These are phyloP conservation scores for Ogataea glucozyma DNA, from an alignment of 805 yeast species.

Conservation along the genomic window DNA sequence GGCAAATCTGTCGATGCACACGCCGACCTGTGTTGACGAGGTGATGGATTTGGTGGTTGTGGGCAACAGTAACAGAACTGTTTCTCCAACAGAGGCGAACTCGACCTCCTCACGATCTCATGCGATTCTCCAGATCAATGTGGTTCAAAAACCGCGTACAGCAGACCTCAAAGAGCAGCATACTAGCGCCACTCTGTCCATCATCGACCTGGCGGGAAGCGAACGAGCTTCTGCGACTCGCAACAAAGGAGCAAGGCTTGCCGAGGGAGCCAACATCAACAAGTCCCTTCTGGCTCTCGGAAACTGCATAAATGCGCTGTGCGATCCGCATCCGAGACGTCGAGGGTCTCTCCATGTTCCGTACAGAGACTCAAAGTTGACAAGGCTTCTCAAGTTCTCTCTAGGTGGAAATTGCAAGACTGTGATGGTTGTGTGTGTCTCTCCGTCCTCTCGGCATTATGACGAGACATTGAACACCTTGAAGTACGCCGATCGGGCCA, in stretches of 20 bases:
- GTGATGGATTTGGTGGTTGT: conserved; percentile 73
- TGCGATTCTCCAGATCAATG: conserved; percentile 83
- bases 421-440: conserved; percentile 92
- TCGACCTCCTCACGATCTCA: conserved; percentile 90
- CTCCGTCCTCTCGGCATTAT: conserved; percentile 83
- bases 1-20: conserved; percentile 64
- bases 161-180: conserved; percentile 68
- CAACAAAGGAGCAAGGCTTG: conserved; percentile 76
- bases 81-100: conserved; percentile 89
- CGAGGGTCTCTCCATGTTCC: conserved; percentile 75
- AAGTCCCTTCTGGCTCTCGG: conserved; percentile 86
- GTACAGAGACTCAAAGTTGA: conserved; percentile 86
- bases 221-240: conserved; percentile 90
- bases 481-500: conserved; percentile 89
- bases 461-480: conserved; percentile 92
- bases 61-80: conserved; percentile 78
- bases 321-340: too few species aligned
- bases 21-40: conserved; percentile 62
- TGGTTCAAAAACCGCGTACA: conserved; percentile 56
- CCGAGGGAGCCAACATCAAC: conserved; percentile 94
- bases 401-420: conserved; percentile 94
- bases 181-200: conserved; percentile 75
- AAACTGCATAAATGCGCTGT: conserved; percentile 88
- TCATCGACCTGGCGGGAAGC: conserved; percentile 93
- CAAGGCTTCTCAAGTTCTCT: conserved; percentile 83